Conservation (phyloP, 345 rosid species). For the Arabis alpina region DNA sequence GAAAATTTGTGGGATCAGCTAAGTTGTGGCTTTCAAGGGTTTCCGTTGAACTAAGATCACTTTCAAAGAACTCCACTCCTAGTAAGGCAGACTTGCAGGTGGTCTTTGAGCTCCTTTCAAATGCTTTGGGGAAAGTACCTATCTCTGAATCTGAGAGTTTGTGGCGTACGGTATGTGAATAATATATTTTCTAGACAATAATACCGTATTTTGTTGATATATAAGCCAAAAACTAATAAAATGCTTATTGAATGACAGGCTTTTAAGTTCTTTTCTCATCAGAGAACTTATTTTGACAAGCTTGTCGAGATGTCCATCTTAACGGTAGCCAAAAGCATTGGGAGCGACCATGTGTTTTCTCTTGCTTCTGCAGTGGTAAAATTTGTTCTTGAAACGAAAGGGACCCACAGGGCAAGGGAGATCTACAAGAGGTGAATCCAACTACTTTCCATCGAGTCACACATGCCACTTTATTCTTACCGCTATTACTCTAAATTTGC, state of each 20-base stretch:
- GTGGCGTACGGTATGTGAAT: conserved; percentile 75
- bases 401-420: conserved; percentile 63
- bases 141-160: conserved; percentile 70
- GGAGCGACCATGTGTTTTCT: conserved; percentile 65
- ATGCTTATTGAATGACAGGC: conserved; percentile 53
- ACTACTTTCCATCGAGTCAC: neutral
- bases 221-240: neutral
- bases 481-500: conserved; percentile 28
- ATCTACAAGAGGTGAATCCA: conserved; percentile 64
- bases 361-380: conserved; percentile 63
- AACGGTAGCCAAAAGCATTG: conserved; percentile 60
- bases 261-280: conserved; percentile 58
- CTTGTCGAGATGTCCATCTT: conserved; percentile 69
- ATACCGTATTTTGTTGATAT: neutral
- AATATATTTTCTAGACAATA: neutral
- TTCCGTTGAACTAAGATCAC: conserved; percentile 57
- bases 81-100: conserved; percentile 56
- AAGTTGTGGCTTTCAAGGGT: conserved; percentile 69
- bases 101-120: conserved; percentile 56
- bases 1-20: conserved; percentile 55
- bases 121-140: conserved; percentile 54
- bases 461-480: conserved; percentile 16
- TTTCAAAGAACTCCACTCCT: conserved; percentile 43
- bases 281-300: conserved; percentile 62
- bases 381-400: conserved; percentile 68